Percentiles rank a stretch among this genome's conserved stretches.
Conservation (phyloP, 106 monocot genomes). For the Dendrobium nobile region DNA sequence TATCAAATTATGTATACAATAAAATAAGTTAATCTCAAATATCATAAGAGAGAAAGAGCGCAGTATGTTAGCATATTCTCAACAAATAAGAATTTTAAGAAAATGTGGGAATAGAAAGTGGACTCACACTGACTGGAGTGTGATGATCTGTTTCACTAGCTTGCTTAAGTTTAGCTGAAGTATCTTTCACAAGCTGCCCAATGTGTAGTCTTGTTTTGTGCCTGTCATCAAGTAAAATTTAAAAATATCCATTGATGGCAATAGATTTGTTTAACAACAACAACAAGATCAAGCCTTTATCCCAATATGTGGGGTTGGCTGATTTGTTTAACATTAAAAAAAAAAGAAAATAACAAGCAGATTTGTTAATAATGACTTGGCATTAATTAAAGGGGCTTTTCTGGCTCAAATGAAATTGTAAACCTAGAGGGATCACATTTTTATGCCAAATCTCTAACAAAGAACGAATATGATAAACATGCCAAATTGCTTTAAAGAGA, state of each 20-base stretch:
- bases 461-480: not conserved
- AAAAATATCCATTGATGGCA: not conserved
- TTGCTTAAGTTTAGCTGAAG: conserved; percentile 69
- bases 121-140: conserved; percentile 55
- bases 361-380: not conserved
- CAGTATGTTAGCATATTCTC: not conserved
- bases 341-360: not conserved
- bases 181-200: conserved; percentile 69
- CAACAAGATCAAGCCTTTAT: not conserved
- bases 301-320: no score
- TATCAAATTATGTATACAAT: not conserved
- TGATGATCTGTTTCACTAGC: conserved; percentile 67
- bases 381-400: not conserved
- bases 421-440: not conserved
- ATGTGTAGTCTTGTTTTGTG: conserved; percentile 66
- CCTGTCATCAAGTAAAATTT: conserved; percentile 27
- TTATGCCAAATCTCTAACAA: not conserved
- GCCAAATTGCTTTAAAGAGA: no score
- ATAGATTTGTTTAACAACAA: not conserved
- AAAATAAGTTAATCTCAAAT: not conserved
- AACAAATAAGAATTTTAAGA: not conserved
- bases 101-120: not conserved
- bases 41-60: not conserved
- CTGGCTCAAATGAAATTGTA: not conserved
- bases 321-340: no score